Evolutionary conservation across 2,329 filamentous ascomycete species (phyloP).

Genomic region (Pyrenophora tritici-repentis): DNA sequence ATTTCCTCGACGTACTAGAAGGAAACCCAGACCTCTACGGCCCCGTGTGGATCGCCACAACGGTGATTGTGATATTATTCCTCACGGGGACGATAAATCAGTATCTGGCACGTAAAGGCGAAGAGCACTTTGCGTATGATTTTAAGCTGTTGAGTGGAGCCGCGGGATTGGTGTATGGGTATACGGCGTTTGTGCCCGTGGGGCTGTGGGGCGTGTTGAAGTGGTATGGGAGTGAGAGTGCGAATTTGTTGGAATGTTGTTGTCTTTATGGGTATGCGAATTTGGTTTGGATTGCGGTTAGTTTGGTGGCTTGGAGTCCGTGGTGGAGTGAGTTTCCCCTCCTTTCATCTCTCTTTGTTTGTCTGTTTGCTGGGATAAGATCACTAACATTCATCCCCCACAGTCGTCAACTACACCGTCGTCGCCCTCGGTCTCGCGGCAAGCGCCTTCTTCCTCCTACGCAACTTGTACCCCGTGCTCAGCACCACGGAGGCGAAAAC

Average conservation of each 20-base stretch:
- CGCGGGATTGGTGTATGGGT: slow-evolving; percentile 92
- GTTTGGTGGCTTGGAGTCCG: slow-evolving; percentile 87
- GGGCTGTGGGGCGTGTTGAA: slow-evolving; percentile 84
- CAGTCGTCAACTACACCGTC: slow-evolving; percentile 87
- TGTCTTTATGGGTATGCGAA: slow-evolving; percentile 96
- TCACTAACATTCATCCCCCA: neutral
- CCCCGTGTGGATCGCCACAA: slow-evolving; percentile 98
- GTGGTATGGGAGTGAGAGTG: slow-evolving; percentile 93
- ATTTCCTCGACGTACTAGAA: slow-evolving; percentile 96
- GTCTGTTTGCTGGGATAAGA: neutral
- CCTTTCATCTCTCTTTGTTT: neutral
- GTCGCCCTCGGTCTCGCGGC: slow-evolving; percentile 66
- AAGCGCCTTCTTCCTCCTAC: slow-evolving; percentile 47
- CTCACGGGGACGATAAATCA: slow-evolving; percentile 93
- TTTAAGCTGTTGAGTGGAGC: slow-evolving; percentile 87
- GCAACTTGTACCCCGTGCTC: slow-evolving; percentile 70
- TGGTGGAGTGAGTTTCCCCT: slow-evolving; percentile 60
- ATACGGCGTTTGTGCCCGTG: slow-evolving; percentile 80
- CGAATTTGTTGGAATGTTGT: slow-evolving; percentile 93
- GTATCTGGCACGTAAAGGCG: slow-evolving; percentile 73
- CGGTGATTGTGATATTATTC: slow-evolving; percentile 93
- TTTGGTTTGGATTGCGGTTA: slow-evolving; percentile 95
- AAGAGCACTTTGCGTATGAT: slow-evolving; percentile 82
- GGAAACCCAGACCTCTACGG: slow-evolving; percentile 97
- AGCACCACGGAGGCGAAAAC: slow-evolving; percentile 91